Evolutionary conservation across 1,139 yeast species (phyloP).

Genomic region (Protomyces inouyei): DNA sequence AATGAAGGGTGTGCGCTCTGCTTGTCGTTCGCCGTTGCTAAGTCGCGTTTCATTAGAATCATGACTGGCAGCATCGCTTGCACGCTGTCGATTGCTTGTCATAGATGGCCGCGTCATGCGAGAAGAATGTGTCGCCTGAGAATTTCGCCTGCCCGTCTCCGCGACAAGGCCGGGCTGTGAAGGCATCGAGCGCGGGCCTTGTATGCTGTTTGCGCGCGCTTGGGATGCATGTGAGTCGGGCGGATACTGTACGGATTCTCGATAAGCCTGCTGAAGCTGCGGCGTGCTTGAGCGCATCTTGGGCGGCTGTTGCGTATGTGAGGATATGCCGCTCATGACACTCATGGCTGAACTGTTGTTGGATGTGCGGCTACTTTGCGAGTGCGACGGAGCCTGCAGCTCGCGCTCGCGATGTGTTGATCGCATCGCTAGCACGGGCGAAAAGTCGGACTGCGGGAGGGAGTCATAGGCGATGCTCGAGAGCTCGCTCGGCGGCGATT

Average conservation of each 20-base stretch:
- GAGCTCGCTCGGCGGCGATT: conserved; percentile 2
- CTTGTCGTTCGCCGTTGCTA: background rate
- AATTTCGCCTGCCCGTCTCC: background rate
- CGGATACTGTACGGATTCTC: background rate
- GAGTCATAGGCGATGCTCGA: conserved; percentile 11
- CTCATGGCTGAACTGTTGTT: background rate
- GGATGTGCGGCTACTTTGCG: background rate
- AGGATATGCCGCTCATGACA: background rate
- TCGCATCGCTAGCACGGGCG: conserved; percentile 19
- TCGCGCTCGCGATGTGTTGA: conserved; percentile 20
- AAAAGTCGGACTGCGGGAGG: conserved; percentile 19
- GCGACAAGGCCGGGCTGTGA: background rate
- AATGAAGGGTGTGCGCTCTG: conserved; percentile 1
- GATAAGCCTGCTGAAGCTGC: background rate
- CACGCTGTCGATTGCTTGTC: conserved; percentile 13
- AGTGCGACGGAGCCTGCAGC: conserved; percentile 1
- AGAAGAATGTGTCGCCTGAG: background rate
- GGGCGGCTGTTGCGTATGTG: background rate
- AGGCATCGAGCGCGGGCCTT: conserved; percentile 24
- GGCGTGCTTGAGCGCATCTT: background rate
- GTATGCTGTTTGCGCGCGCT: conserved; percentile 17
- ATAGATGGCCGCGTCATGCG: background rate
- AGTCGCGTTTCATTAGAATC: conserved; percentile 4
- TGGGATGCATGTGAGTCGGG: conserved; percentile 24
- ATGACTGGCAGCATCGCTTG: conserved; percentile 12